These are phyloP conservation scores for Pseudoperonospora humuli DNA, from an alignment of 352 stramenopile genomes.

Conservation along the genomic window DNA sequence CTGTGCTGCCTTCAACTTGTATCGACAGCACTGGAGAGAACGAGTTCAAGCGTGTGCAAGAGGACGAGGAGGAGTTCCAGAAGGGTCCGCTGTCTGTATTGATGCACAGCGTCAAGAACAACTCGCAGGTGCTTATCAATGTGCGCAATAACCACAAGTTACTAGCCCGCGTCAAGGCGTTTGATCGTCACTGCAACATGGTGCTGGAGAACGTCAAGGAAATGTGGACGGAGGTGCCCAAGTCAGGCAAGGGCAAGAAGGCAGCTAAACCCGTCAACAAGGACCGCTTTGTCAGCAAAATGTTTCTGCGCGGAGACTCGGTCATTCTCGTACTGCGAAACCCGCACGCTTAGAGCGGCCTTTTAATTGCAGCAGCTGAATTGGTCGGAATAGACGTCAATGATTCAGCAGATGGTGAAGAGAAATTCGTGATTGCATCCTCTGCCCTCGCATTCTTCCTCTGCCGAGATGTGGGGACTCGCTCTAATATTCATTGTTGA, in stretches of 20 bases:
- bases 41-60: slow-evolving; percentile 83
- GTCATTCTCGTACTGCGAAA: slow-evolving; percentile 99
- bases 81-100: slow-evolving; percentile 95
- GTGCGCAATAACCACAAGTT: slow-evolving; percentile 99
- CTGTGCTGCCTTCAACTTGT: neutral
- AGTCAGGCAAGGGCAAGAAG: slow-evolving; percentile 95
- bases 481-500: neutral
- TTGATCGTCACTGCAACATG: slow-evolving; percentile 99
- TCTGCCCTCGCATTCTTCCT: neutral
- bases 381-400: slow-evolving; percentile 22
- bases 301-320: slow-evolving; percentile 99
- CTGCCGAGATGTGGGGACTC: no score
- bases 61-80: slow-evolving; percentile 92
- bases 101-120: slow-evolving; percentile 97
- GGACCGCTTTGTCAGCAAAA: slow-evolving; percentile 98
- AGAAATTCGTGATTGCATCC: no score
- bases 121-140: slow-evolving; percentile 98
- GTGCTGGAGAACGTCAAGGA: slow-evolving; percentile 99
- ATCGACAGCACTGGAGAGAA: slow-evolving; percentile 20
- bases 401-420: slow-evolving; percentile 8
- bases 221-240: slow-evolving; percentile 99
- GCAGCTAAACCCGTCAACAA: slow-evolving; percentile 96
- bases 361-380: slow-evolving; percentile 21
- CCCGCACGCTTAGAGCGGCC: slow-evolving; percentile 72
- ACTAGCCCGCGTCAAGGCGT: slow-evolving; percentile 97